These are phyloP conservation scores for Chrysopogon serrulatus DNA, from an alignment of 176 grass and related monocot species.

Conservation along the genomic window DNA sequence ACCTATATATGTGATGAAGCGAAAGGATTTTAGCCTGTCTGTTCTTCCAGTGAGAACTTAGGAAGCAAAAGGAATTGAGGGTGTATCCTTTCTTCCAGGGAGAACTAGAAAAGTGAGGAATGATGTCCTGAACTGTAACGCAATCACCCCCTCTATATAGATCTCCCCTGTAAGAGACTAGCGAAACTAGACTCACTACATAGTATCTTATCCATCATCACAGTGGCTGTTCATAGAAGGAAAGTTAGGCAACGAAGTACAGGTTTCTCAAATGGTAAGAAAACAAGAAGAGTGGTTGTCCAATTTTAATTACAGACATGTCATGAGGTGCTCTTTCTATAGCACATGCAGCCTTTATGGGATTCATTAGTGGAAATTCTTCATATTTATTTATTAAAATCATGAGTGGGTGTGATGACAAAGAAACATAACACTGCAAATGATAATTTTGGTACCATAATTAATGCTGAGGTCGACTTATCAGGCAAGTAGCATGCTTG, in stretches of 20 bases:
- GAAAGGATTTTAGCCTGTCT: neutral
- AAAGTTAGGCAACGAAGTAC: slow-evolving; percentile 31
- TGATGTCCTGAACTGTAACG: neutral
- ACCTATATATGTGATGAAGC: neutral
- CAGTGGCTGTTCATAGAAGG: neutral
- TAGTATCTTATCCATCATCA: neutral
- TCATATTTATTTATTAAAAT: neutral
- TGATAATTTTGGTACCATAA: slow-evolving; percentile 5
- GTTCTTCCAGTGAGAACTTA: slow-evolving; percentile 4
- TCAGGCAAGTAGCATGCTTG: slow-evolving; percentile 18
- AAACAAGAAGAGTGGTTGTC: neutral
- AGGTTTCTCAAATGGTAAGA: neutral
- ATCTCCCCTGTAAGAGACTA: neutral
- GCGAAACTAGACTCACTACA: neutral
- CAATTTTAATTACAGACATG: neutral
- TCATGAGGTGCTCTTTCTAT: neutral
- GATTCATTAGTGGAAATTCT: neutral
- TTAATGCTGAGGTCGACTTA: slow-evolving; percentile 32
- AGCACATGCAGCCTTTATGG: slow-evolving; percentile 1
- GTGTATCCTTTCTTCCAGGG: neutral
- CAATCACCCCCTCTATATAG: slow-evolving; percentile 14
- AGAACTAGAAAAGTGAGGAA: neutral
- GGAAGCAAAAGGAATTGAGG: slow-evolving; percentile 7
- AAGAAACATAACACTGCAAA: slow-evolving; percentile 1
- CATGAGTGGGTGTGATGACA: slow-evolving; percentile 8